Evolutionary conservation across 768 basidiomycete genomes (phyloP), one percentile per base, ranked within the genome.

Genomic region (Kwoniella bestiolae): DNA sequence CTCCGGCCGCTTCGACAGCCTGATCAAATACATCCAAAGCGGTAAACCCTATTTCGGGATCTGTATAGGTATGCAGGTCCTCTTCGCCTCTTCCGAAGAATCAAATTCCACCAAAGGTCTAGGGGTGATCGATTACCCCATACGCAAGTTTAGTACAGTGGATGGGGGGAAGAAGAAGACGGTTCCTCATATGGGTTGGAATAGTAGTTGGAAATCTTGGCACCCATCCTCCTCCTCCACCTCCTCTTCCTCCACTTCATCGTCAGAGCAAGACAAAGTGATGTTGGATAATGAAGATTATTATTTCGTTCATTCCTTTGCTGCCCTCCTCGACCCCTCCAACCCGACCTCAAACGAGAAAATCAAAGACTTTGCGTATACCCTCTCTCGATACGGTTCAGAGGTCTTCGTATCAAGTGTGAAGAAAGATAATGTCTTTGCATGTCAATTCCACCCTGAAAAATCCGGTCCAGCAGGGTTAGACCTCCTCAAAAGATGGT

Each of bases 121-220:
- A 23, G 91, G 88, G 18, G 81, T 92, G 69, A 89, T 99, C 67
- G 90, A 91, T n/a, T 88, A 84, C 70, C 84, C 85, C n/a, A 91
- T 97, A 73, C 86, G 87, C 60, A 83, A 84, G 14, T 97, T 99
- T 76, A 56, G 69, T 16, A 52, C 68, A 16, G 79, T 79, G n/a
- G n/a, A n/a, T n/a, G n/a, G n/a, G n/a, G n/a, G n/a, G n/a, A n/a
- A n/a, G n/a, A 68, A 89, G 61, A 97, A 97, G 83, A 84, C 90
- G 0, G 95, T 98, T 16, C 96, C 96, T 31, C 95, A 98, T 83
- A 98, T 99, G 82, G 96, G 96, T 56, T 99, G 95, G 95, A 98
- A 96, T 81, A 82, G 86, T 25, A 87, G 88, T 26, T 87, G 89
- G 72, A 71, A 68, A 76, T 82, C 50, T 74, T 84, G 75, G 66